These are phyloP conservation scores for Coemansia javaensis DNA, from an alignment of 192 early-diverging fungal genomes.

Conservation along the genomic window DNA sequence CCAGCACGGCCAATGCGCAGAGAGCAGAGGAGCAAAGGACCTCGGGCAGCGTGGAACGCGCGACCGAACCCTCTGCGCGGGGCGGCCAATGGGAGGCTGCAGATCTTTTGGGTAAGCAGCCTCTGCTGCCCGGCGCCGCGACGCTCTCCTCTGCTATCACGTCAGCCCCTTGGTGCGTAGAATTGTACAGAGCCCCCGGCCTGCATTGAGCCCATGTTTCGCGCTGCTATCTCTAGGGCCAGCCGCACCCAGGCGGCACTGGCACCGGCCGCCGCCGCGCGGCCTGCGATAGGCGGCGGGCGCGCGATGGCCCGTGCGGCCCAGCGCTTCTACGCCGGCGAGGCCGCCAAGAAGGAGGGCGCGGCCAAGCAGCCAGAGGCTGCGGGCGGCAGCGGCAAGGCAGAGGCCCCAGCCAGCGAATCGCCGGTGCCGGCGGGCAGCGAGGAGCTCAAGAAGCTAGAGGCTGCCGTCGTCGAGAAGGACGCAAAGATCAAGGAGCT, in stretches of 20 bases:
- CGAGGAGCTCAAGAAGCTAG: conserved; percentile 32
- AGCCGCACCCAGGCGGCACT: conserved; percentile 11
- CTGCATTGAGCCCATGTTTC: conserved; percentile 23
- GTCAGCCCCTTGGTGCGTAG: conserved; percentile 2
- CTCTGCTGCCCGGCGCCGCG: too few relatives aligned
- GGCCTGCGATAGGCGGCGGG: neutral
- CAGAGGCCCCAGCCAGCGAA: too few relatives aligned
- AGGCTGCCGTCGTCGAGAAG: conserved; percentile 34
- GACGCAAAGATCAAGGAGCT: conserved; percentile 52
- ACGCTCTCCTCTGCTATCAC: neutral
- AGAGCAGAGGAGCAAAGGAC: too few relatives aligned
- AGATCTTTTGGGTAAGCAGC: neutral
- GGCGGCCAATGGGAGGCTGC: neutral
- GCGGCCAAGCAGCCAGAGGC: conserved; percentile 6
- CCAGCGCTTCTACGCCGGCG: conserved; percentile 35
- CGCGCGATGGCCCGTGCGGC: conserved; percentile 3
- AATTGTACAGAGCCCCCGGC: neutral
- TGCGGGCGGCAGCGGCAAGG: conserved; percentile 5
- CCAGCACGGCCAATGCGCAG: too few relatives aligned
- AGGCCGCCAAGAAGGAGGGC: neutral
- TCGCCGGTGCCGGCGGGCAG: conserved; percentile 5
- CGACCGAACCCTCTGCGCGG: too few relatives aligned
- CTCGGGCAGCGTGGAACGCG: too few relatives aligned
- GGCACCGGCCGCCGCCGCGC: conserved; percentile 1
- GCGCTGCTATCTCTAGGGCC: conserved; percentile 22